Evolutionary conservation across 2,329 filamentous ascomycete species (phyloP), one percentile per base, ranked within the genome.

Genomic region (Leptographium lundbergii): DNA sequence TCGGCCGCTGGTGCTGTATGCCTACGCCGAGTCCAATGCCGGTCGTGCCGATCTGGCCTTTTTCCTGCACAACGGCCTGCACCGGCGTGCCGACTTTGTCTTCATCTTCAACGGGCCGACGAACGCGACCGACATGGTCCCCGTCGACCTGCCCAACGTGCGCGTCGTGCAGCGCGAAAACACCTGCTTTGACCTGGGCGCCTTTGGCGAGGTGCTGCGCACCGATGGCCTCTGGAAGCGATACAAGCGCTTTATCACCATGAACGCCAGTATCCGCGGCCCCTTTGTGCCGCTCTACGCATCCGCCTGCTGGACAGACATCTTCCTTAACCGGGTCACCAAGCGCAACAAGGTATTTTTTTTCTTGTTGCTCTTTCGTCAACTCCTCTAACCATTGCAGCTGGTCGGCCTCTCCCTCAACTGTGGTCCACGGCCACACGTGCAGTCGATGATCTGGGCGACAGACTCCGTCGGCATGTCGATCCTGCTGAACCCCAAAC

Each of bases 51-150:
- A 73, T 64, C 62, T 73, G n/a, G 48, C 65, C 11, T 74, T 69
- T 63, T 74, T 74, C 62, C 57, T 74, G 14, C 58, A 63, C 36
- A 67, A 73, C 55, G 72, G 70, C 34, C 64, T 74, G 2, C 71
- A 74, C 62, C 66, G 60, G 29, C 66, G 63, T 0, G 72, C 71
- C 55, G 72, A 74, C 63, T 74, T 74, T 62, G 63, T 74, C 61
- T 74, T 74, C 62, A 70, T 74, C 60, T 63, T 74, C 54, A 72
- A 73, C 57, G 72, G 72, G 42, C 63, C 66, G 48, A 68, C 67
- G 29, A 64, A 68, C 52, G 65, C 61, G 3, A 58, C 60, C 51
- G 27, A 55, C 4, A 50, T 59, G n/a, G 66, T 73, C 55, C 71
- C 71, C 0, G 10, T 24, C 6, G 29, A 48, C 25, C 60, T 61